A percentile compares a stretch with the other conserved stretches of the same genome.
phyloP scores from a whole-genome alignment of 108 stramenopile species.

The Mayamaea pseudoterrestris region DNA sequence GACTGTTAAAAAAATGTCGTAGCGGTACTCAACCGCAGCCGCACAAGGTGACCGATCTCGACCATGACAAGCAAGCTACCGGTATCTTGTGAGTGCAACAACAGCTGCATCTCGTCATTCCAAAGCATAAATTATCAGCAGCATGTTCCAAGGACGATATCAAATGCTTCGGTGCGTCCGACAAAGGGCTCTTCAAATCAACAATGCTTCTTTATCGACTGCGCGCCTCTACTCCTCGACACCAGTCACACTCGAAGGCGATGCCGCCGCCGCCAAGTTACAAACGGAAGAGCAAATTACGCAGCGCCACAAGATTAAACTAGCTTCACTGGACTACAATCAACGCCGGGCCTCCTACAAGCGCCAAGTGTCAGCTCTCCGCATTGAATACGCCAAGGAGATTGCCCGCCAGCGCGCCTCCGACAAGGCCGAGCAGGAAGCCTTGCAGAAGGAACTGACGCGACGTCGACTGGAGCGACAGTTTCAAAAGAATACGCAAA shows the following conservation, averaged over 20 bases:
- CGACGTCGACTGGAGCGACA: slow-evolving; percentile 57
- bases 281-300: neutral
- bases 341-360: slow-evolving; percentile 45
- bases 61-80: too few relatives aligned
- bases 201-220: too few relatives aligned
- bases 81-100: too few relatives aligned
- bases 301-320: slow-evolving; percentile 2
- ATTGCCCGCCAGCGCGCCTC: slow-evolving; percentile 31
- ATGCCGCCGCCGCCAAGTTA: neutral
- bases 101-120: too few relatives aligned
- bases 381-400: slow-evolving; percentile 58
- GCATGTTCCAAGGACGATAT: too few relatives aligned
- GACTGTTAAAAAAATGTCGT: too few relatives aligned
- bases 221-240: too few relatives aligned
- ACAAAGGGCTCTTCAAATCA: too few relatives aligned
- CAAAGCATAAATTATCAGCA: too few relatives aligned
- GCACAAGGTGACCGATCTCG: too few relatives aligned
- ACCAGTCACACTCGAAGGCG: neutral
- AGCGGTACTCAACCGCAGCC: too few relatives aligned
- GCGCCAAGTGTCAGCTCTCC: slow-evolving; percentile 42
- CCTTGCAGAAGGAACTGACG: slow-evolving; percentile 10
- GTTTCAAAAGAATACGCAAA: slow-evolving; percentile 52
- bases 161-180: too few relatives aligned
- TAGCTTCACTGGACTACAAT: slow-evolving; percentile 34
- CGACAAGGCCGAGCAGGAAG: slow-evolving; percentile 37